A percentile compares a stretch with the other conserved stretches of the same genome.
phyloP scores from a whole-genome alignment of 352 stramenopile genomes.

The Thraustotheca clavata region DNA sequence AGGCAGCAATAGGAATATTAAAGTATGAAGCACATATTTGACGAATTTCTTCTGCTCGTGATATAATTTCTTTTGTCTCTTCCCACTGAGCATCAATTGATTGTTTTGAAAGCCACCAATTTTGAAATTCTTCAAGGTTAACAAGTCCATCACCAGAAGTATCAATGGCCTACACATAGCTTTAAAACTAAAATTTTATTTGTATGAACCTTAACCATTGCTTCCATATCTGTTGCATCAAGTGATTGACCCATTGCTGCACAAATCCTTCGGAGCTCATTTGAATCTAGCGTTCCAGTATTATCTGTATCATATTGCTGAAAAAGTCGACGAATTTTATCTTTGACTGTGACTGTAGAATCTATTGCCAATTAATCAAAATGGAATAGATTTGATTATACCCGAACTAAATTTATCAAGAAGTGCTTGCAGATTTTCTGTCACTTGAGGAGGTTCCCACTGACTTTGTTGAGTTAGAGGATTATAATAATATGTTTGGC shows the following conservation, averaged over 20 bases:
- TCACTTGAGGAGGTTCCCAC: constrained; percentile 55
- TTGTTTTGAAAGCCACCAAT: constrained; percentile 70
- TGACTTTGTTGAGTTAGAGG: constrained; percentile 43
- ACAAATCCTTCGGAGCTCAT: constrained; percentile 43
- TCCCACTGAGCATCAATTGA: constrained; percentile 37
- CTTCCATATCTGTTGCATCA: constrained; percentile 33
- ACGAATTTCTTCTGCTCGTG: constrained; percentile 7
- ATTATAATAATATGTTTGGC: constrained; percentile 58
- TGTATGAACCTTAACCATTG: constrained; percentile 35
- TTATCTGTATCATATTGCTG: constrained; percentile 58
- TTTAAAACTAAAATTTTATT: not conserved
- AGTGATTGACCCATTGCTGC: constrained; percentile 28
- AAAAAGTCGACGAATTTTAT: constrained; percentile 58
- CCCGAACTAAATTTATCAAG: constrained; percentile 31
- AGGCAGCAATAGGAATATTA: not conserved
- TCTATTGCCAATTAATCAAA: not conserved
- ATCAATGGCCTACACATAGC: constrained; percentile 29
- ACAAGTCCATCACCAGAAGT: constrained; percentile 54
- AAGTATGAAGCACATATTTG: constrained; percentile 11
- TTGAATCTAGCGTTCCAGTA: constrained; percentile 37
- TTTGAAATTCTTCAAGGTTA: constrained; percentile 57
- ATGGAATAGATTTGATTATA: not conserved
- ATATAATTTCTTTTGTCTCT: constrained; percentile 28
- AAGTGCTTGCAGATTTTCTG: constrained; percentile 40
- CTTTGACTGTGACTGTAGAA: constrained; percentile 28